Conservation (phyloP, 768 basidiomycete species). For the Trametes punicea region DNA sequence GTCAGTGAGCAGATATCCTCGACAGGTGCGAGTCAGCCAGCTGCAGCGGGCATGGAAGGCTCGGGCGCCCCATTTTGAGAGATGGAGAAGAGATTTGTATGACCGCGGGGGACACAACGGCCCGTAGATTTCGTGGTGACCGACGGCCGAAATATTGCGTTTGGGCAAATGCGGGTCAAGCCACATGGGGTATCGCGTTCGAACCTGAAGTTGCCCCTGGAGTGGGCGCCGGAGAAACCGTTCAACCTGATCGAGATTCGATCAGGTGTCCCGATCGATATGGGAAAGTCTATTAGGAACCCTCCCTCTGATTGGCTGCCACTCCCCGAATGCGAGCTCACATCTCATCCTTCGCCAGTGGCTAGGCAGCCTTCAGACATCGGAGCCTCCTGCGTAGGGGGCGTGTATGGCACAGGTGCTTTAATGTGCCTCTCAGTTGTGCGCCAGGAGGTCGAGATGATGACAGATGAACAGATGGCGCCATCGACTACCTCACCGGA, state of each 20-base stretch:
- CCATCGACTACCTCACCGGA: too few species aligned
- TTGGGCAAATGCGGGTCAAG: neutral
- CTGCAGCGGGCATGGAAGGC: neutral
- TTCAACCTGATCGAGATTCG: neutral
- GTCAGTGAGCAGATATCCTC: neutral
- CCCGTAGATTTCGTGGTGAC: too few species aligned
- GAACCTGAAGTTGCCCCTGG: too few species aligned
- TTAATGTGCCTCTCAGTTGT: too few species aligned
- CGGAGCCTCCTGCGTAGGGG: too few species aligned
- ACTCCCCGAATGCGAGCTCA: neutral
- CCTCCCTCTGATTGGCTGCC: neutral
- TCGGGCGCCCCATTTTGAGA: neutral
- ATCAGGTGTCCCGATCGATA: conserved; percentile 2
- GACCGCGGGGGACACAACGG: too few species aligned
- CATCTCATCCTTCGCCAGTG: too few species aligned
- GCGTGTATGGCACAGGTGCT: too few species aligned
- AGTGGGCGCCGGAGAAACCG: neutral
- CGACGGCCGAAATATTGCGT: neutral
- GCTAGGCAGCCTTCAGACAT: too few species aligned
- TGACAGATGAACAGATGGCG: too few species aligned
- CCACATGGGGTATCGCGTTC: conserved; percentile 4
- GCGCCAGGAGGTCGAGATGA: too few species aligned
- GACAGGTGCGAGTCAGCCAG: neutral
- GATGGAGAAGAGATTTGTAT: neutral
- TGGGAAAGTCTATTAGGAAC: conserved; percentile 3